phyloP scores from a whole-genome alignment of 2,329 filamentous ascomycete genomes.

The Phyllosticta citribraziliensis region DNA sequence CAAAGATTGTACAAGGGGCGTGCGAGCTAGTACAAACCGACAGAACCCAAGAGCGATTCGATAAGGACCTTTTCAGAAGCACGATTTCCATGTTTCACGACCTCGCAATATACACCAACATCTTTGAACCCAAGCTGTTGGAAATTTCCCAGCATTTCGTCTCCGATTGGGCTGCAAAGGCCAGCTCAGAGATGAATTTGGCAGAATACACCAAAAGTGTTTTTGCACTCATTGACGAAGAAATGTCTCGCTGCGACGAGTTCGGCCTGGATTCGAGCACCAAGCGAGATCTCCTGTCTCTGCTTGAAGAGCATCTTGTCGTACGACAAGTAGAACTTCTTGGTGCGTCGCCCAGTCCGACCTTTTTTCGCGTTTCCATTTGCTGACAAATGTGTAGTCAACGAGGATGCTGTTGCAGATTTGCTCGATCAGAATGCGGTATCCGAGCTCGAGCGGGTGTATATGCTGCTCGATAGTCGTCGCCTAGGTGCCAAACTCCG shows the following conservation, averaged over 20 bases:
- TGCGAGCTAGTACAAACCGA: conserved; percentile 69
- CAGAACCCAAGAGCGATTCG: conserved; percentile 44
- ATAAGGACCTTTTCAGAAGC: conserved; percentile 58
- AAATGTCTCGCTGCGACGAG: conserved; percentile 66
- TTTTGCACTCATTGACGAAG: conserved; percentile 57
- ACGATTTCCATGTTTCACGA: conserved; percentile 75
- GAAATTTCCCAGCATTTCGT: conserved; percentile 59
- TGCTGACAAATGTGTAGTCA: conserved; percentile 38
- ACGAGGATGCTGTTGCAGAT: conserved; percentile 57
- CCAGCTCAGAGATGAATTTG: conserved; percentile 51
- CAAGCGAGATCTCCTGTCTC: conserved; percentile 61
- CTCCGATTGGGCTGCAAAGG: conserved; percentile 56
- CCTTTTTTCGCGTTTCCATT: neutral
- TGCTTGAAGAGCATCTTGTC: conserved; percentile 65
- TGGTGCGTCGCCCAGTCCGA: conserved; percentile 11
- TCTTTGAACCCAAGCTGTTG: conserved; percentile 72
- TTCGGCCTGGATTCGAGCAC: conserved; percentile 79
- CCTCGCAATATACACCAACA: conserved; percentile 67
- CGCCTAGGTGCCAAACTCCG: conserved; percentile 61
- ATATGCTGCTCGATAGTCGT: conserved; percentile 64
- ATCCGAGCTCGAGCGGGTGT: conserved; percentile 63
- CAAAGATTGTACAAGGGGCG: conserved; percentile 55
- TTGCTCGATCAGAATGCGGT: conserved; percentile 64
- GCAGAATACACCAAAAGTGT: conserved; percentile 67
- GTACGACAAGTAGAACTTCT: conserved; percentile 49